Evolutionary conservation across 202 grass and related monocot genomes (phyloP).

Genomic region (Elaeis oleifera): DNA sequence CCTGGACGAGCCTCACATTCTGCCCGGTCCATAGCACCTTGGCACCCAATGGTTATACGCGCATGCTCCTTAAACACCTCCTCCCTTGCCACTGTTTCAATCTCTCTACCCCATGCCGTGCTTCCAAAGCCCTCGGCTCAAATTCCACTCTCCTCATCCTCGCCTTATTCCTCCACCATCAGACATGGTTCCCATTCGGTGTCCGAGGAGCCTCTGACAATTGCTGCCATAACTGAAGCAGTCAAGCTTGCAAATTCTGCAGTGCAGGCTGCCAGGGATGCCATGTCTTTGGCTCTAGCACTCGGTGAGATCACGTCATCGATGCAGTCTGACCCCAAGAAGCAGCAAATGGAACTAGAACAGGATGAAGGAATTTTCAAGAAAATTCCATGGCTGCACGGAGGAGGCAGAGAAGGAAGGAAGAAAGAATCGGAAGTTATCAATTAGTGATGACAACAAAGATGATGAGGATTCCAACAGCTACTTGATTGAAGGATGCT

Average conservation of each 20-base stretch:
- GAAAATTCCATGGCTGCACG: not conserved
- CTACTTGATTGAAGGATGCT: not conserved
- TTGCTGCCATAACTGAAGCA: not conserved
- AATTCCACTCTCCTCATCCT: not conserved
- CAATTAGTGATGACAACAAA: not conserved
- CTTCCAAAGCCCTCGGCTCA: conserved; percentile 12
- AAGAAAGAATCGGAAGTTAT: not conserved
- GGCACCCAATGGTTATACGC: conserved; percentile 8
- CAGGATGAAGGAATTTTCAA: not conserved
- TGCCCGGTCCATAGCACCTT: too few relatives aligned
- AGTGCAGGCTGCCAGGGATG: not conserved
- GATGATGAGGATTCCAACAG: not conserved
- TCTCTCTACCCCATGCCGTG: conserved; percentile 15
- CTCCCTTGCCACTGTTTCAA: conserved; percentile 11
- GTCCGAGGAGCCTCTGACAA: conserved; percentile 1
- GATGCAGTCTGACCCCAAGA: not conserved
- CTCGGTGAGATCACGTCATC: not conserved
- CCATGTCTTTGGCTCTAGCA: not conserved
- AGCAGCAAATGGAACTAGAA: not conserved
- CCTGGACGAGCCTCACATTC: too few relatives aligned
- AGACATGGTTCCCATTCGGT: conserved; percentile 2
- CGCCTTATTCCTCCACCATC: not conserved
- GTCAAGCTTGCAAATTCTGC: not conserved
- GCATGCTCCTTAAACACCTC: conserved; percentile 25
- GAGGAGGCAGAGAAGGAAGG: conserved; percentile 1